phyloP scores from a whole-genome alignment of 768 basidiomycete species.

The Rhodotorula diobovata region DNA sequence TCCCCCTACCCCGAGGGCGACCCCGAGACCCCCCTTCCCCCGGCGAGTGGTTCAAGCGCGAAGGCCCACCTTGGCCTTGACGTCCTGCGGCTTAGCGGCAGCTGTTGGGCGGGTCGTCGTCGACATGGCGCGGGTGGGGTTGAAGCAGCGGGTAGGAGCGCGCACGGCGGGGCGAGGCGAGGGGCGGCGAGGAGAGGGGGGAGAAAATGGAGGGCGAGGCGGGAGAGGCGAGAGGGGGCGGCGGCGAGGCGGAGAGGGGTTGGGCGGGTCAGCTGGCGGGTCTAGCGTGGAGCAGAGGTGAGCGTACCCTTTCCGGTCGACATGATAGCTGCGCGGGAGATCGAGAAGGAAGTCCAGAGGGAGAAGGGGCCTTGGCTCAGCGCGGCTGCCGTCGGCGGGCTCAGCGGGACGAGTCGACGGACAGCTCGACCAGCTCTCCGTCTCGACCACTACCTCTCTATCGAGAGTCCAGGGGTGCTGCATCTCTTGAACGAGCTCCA shows the following conservation, averaged over 20 bases:
- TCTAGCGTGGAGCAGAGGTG: background rate
- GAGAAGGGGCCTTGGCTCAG: too few species aligned
- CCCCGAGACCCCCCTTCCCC: background rate
- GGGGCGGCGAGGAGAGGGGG: background rate
- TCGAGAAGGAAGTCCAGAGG: background rate
- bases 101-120: constrained; percentile 20
- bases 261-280: background rate
- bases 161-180: too few species aligned
- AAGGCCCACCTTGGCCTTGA: constrained; percentile 37
- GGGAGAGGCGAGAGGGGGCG: too few species aligned
- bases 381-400: too few species aligned
- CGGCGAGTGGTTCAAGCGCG: background rate
- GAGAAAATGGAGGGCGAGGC: background rate
- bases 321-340: constrained; percentile 6
- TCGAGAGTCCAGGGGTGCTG: too few species aligned
- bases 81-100: constrained; percentile 48
- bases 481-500: too few species aligned
- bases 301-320: constrained; percentile 12
- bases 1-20: background rate
- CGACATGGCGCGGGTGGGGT: too few species aligned
- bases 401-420: too few species aligned
- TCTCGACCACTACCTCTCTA: too few species aligned
- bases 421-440: too few species aligned
- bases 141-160: too few species aligned
- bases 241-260: background rate